phyloP scores from a whole-genome alignment of 148 eudicot genomes.

The Cornus kousa region DNA sequence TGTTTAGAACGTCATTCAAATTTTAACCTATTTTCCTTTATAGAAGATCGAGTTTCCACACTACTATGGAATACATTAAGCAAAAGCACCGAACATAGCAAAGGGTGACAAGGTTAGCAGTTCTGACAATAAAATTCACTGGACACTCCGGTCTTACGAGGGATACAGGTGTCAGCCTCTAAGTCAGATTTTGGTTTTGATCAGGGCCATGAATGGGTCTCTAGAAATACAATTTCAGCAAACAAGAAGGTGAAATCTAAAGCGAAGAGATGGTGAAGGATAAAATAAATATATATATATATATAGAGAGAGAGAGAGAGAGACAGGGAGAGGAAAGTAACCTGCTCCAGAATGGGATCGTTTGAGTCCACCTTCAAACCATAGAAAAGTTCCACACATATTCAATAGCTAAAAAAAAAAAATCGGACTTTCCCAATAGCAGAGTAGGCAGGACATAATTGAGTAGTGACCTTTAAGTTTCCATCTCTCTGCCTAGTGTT shows the following conservation, averaged over 20 bases:
- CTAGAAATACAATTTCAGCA: background rate
- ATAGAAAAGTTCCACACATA: background rate
- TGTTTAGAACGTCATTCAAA: background rate
- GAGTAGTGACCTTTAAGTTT: background rate
- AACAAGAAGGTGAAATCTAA: background rate
- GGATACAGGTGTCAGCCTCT: background rate
- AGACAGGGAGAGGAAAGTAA: background rate
- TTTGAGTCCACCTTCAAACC: background rate
- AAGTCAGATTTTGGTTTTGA: background rate
- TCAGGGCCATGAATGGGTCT: background rate
- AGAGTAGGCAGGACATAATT: too few relatives aligned
- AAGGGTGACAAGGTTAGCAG: background rate
- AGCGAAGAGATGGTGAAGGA: background rate
- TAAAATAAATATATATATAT: too few relatives aligned
- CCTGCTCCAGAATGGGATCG: background rate
- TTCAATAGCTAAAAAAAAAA: background rate
- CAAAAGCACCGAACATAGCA: too few relatives aligned
- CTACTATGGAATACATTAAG: too few relatives aligned
- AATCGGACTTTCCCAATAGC: too few relatives aligned
- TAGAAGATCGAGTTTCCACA: background rate
- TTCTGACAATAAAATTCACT: background rate
- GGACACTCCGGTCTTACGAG: too few relatives aligned
- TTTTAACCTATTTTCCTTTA: background rate
- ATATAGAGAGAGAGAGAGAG: too few relatives aligned
- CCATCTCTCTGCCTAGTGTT: background rate